Base-by-base conservation (phyloP, 257 asterid species). In the Scutellaria baicalensis region DNA sequence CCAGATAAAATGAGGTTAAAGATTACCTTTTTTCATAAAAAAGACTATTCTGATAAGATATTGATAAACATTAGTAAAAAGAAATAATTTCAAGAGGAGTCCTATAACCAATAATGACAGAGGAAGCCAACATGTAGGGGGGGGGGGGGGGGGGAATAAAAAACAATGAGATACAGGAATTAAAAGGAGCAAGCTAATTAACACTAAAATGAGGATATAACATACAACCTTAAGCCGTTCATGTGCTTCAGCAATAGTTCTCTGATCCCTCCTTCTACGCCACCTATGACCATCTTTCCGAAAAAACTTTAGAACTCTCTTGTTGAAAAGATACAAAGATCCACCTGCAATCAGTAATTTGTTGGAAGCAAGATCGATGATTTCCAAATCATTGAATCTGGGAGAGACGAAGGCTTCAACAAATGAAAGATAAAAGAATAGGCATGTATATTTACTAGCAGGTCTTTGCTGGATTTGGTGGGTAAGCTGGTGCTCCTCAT, bases 201-300 rank as follows among this genome's bases (percentile, higher is more conserved):
- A 45, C 57, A 71, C 10, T 45, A 67, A 65, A 49, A 67, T 38
- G 42, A 75, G 72, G 35, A 61, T 52, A 67, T 35, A 50, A 70
- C 52, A 31, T 50, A 42, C 73, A 68, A 93, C 99, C 99, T 94
- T 94, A 49, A 94, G 95, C 73, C 95, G 86, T 82, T 94, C 99
- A 66, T 94, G 99, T 47, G 93, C 97, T 86, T 94, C 99, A 66
- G 95, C 93, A 70, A 87, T 86, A 65, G 97, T 84, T 81, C 83
- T 83, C 77, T 95, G 96, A 80, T 91, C 96, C 84, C 62, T 89
- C 82, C 96, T 89, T 64, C 84, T 87, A 64, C 96, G 96, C 99
- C 99, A 94, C 74, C 74, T 82, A 81, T 94, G 99, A 72, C 97
- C 97, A 84, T 94, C 99, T 77, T 82, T 91, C 9, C 97, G 97